Evolutionary conservation across 1,284 basidiomycete species (phyloP), one percentile per base, ranked within the genome.

Genomic region (Boletus semigastroideus): DNA sequence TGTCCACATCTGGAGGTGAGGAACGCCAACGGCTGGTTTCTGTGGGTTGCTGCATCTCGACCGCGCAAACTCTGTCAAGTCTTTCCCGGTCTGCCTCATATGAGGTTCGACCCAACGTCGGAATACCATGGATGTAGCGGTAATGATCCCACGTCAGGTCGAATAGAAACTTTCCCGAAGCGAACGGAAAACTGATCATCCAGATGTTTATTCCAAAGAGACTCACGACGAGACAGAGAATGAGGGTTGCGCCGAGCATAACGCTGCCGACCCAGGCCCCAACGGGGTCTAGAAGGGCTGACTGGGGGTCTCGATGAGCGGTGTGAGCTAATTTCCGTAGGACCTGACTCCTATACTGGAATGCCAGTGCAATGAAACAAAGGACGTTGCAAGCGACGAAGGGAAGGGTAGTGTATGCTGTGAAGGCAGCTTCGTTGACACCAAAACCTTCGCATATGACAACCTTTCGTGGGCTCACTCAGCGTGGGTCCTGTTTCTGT

Each of bases 401-500:
- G 5, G 87, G 86, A 10, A 90, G 72, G 51, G 85, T 80, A 8
- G 85, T 84, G 60, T 87, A 86, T 0, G 83, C 84, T 2, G 85
- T 87, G 66, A 86, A 87, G 0, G 82, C 80, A 4, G 80, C 83
- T 38, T 81, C 79, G 49, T 82, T 81, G 41, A 84, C 71, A 8
- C 62, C 52, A 53, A 84, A 84, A 0, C 83, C 81, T 64, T 84
- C 86, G 54, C 86, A 84, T 17, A 89, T 80, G 47, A 83, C 78
- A 12, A 82, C 61, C 68, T 67, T 44, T 36, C 5, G 31, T 45
- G 13, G 22, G 22, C 0, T 16, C 13, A 14, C 3, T 53, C 16
- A 48, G 11, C 2, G 8, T n/a, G 39, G 19, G 22, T 37, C 17
- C 7, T 1, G 17, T 11, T 19, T 30, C 16, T 2, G 31, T 11